Conservation (phyloP, 257 asterid species). For the Penstemon davidsonii region DNA sequence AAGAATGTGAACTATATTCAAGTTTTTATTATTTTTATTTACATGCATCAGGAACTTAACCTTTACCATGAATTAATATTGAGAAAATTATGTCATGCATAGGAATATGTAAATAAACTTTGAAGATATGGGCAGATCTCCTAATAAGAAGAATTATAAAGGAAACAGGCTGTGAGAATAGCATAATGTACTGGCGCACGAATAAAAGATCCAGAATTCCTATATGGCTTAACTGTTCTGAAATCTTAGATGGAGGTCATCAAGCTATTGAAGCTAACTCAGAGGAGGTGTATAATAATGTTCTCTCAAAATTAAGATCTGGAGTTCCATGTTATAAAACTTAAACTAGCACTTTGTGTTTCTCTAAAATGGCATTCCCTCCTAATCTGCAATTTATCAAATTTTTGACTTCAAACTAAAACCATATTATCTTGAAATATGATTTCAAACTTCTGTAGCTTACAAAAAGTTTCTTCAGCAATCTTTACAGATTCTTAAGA, state of each 20-base stretch:
- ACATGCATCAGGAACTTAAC: conserved; percentile 6
- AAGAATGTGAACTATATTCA: conserved; percentile 17
- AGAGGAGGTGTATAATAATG: not conserved
- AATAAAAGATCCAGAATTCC: too few species aligned
- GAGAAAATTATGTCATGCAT: not conserved
- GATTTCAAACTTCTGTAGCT: not conserved
- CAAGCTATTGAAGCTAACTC: not conserved
- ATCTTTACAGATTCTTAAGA: not conserved
- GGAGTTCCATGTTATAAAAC: not conserved
- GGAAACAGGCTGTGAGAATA: too few species aligned
- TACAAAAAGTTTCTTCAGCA: too few species aligned
- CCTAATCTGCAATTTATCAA: not conserved
- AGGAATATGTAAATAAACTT: not conserved
- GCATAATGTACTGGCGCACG: too few species aligned
- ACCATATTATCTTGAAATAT: not conserved
- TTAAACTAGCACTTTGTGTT: too few species aligned
- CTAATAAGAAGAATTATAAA: too few species aligned
- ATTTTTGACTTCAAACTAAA: not conserved
- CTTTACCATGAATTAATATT: not conserved
- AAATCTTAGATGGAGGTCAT: too few species aligned
- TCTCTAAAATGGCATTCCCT: not conserved
- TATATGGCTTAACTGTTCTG: too few species aligned
- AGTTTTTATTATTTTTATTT: not conserved
- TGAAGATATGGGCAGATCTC: too few species aligned
- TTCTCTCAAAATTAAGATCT: not conserved